These are phyloP conservation scores for Xylaria sp. DNA, from an alignment of 2,329 filamentous ascomycete species.

Conservation along the genomic window DNA sequence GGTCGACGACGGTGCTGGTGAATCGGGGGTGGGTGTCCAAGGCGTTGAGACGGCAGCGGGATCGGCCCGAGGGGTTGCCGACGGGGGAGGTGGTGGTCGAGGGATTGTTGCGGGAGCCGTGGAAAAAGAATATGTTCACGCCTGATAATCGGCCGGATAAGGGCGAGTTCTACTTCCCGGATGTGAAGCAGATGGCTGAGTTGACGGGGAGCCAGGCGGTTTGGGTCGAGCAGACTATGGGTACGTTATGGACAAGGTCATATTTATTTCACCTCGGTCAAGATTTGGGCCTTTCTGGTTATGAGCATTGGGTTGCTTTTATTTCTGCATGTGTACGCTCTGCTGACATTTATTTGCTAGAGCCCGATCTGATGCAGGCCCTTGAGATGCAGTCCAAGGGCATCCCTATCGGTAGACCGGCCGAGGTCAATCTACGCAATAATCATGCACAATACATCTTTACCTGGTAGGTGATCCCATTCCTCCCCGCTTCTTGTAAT, in stretches of 20 bases:
- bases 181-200: constrained; percentile 89
- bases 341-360: constrained; percentile 56
- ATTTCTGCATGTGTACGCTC: constrained; percentile 7
- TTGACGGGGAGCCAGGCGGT: constrained; percentile 85
- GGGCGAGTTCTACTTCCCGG: constrained; percentile 93
- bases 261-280: neutral
- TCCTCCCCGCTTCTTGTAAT: constrained; percentile 5
- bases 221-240: constrained; percentile 96
- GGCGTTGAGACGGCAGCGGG: constrained; percentile 72
- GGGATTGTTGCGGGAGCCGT: constrained; percentile 86
- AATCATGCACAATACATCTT: constrained; percentile 99
- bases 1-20: constrained; percentile 75
- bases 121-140: constrained; percentile 98
- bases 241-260: constrained; percentile 60
- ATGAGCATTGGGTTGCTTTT: constrained; percentile 1
- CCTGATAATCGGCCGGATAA: constrained; percentile 86
- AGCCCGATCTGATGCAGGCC: constrained; percentile 79
- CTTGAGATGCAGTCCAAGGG: constrained; percentile 82
- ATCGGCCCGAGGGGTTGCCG: constrained; percentile 73
- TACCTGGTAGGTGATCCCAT: constrained; percentile 78
- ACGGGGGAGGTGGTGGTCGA: constrained; percentile 79
- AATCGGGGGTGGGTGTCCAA: constrained; percentile 93
- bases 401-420: constrained; percentile 86
- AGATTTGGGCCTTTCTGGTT: neutral
- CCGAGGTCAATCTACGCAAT: constrained; percentile 93